phyloP scores from a whole-genome alignment of 495 filamentous ascomycete species.

The Patellaria atrata region DNA sequence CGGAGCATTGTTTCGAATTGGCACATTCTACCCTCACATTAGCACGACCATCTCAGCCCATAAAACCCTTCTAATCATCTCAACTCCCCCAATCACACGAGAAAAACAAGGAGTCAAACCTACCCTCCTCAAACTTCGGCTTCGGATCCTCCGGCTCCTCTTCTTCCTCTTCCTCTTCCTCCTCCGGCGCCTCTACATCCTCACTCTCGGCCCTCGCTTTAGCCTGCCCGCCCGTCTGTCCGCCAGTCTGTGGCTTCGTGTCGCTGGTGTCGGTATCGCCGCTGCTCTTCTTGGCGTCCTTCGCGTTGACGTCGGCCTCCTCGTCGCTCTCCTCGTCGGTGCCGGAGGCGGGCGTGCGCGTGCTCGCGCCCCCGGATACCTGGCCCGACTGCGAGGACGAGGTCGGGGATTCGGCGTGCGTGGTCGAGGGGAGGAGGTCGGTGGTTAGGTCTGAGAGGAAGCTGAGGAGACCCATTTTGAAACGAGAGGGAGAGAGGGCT shows the following conservation, averaged over 20 bases:
- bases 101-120: slow-evolving; percentile 28
- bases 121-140: slow-evolving; percentile 82
- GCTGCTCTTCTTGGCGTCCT: slow-evolving; percentile 16
- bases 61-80: background rate
- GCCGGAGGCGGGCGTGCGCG: slow-evolving; percentile 17
- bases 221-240: slow-evolving; percentile 14
- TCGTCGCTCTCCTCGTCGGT: slow-evolving; percentile 22
- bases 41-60: background rate
- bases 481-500: too few species aligned
- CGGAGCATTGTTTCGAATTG: slow-evolving; percentile 67
- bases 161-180: slow-evolving; percentile 77
- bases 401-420: slow-evolving; percentile 46
- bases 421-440: slow-evolving; percentile 38
- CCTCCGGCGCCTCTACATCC: slow-evolving; percentile 33
- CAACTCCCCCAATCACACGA: slow-evolving; percentile 1
- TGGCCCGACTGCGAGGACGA: slow-evolving; percentile 10
- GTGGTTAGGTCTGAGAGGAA: slow-evolving; percentile 48
- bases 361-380: slow-evolving; percentile 20
- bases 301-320: slow-evolving; percentile 24
- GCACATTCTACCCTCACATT: slow-evolving; percentile 52
- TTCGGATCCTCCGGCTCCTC: slow-evolving; percentile 81
- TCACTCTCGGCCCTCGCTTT: slow-evolving; percentile 27
- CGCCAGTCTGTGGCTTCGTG: too few species aligned
- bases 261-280: slow-evolving; percentile 8
- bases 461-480: slow-evolving; percentile 45